phyloP scores from a whole-genome alignment of 306 rosid genomes.

The Clitoria ternatea region DNA sequence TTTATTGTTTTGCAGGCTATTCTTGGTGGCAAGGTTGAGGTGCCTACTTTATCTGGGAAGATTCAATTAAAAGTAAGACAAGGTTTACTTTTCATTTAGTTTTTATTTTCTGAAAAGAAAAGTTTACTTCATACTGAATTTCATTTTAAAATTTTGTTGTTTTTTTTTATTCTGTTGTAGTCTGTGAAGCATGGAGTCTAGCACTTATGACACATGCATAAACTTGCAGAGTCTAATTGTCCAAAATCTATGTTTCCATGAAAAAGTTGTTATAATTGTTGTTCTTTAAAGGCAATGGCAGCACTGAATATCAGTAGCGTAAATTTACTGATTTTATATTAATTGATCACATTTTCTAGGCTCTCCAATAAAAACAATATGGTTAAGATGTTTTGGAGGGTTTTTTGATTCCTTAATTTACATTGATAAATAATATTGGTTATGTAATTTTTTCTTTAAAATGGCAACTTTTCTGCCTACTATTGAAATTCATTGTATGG shows the following conservation, averaged over 20 bases:
- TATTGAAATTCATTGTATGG: background rate
- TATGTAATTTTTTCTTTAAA: background rate
- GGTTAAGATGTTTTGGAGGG: background rate
- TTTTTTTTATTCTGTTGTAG: too few species aligned
- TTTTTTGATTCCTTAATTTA: background rate
- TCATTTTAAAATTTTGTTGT: background rate
- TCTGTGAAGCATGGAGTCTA: too few species aligned
- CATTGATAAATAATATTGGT: background rate
- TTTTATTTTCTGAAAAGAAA: background rate
- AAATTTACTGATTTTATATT: background rate
- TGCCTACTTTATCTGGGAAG: slow-evolving; percentile 84
- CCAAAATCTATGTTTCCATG: background rate
- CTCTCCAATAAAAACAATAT: background rate
- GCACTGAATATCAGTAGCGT: background rate
- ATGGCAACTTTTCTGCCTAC: slow-evolving; percentile 1
- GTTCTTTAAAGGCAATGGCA: background rate
- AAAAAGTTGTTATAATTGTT: background rate
- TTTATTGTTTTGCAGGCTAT: slow-evolving; percentile 70
- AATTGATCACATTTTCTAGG: background rate
- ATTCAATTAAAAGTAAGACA: slow-evolving; percentile 57
- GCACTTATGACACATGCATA: background rate
- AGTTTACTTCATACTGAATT: background rate
- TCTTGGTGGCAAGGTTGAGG: slow-evolving; percentile 89
- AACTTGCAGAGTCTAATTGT: background rate
- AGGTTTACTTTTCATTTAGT: slow-evolving; percentile 14